Conservation (phyloP, 1,139 yeast species). For the Nadsonia commutata region DNA sequence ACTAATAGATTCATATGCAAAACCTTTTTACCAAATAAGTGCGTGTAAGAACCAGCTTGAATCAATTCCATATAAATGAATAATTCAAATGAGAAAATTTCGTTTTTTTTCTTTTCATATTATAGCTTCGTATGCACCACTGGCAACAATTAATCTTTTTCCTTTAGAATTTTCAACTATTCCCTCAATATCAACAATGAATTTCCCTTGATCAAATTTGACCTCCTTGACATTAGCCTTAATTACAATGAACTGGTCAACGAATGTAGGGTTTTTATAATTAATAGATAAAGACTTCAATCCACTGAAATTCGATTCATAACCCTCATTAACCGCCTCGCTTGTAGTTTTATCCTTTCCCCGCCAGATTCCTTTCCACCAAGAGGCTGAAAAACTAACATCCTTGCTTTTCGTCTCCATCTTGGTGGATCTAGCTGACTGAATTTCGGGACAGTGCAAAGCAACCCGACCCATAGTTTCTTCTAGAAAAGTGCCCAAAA, state of each 20-base stretch:
- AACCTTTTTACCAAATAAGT: too few species aligned
- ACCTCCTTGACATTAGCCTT: constrained; percentile 31
- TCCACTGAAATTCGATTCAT: background rate
- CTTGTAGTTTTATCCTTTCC: constrained; percentile 15
- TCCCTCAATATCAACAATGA: background rate
- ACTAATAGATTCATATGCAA: too few species aligned
- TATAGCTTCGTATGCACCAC: background rate
- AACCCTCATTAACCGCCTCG: constrained; percentile 26
- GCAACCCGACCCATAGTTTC: constrained; percentile 55
- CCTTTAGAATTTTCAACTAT: background rate
- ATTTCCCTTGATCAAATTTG: background rate
- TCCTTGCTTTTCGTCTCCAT: background rate
- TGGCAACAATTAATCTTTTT: background rate
- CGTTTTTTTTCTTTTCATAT: too few species aligned
- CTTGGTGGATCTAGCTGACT: background rate
- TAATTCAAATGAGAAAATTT: too few species aligned
- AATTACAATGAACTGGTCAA: constrained; percentile 62
- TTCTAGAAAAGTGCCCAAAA: constrained; percentile 66
- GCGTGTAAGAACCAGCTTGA: too few species aligned
- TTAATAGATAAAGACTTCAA: constrained; percentile 30
- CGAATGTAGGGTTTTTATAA: constrained; percentile 63
- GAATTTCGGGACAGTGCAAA: constrained; percentile 13
- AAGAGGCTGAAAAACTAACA: background rate
- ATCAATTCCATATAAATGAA: too few species aligned
- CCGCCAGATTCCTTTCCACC: constrained; percentile 13